Conservation (phyloP, 345 rosid genomes). For the Pelargonium nanum region DNA sequence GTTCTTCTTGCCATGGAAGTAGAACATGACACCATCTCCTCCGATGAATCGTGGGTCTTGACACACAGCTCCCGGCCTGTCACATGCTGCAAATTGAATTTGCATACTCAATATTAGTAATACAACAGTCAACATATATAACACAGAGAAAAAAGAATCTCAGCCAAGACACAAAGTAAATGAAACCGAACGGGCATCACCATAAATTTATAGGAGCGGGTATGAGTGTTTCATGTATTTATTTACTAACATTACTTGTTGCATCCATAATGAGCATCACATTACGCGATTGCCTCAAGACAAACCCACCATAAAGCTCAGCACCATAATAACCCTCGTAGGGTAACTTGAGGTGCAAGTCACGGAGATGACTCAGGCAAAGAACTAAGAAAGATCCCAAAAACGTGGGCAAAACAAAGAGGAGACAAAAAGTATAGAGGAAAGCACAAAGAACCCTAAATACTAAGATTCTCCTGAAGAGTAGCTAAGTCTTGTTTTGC, state of each 20-base stretch:
- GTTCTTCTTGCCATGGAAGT: conserved; percentile 24
- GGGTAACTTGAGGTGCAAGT: no score
- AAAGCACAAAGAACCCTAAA: neutral
- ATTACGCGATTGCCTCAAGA: no score
- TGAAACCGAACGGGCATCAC: no score
- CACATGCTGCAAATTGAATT: conserved; percentile 4
- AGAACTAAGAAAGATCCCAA: neutral
- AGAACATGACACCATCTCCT: conserved; percentile 22
- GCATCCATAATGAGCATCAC: no score
- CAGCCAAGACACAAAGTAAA: no score
- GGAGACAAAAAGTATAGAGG: neutral
- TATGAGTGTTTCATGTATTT: no score
- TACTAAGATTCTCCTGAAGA: neutral
- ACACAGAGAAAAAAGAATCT: no score
- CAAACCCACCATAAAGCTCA: no score
- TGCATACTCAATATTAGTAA: neutral
- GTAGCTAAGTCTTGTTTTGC: neutral
- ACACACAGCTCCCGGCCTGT: conserved; percentile 17
- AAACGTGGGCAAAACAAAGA: neutral
- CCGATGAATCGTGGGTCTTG: conserved; percentile 23
- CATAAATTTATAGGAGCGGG: no score
- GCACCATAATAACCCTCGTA: no score
- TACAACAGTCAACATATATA: no score
- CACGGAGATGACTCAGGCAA: neutral
- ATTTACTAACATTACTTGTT: no score